Base-by-base conservation (phyloP, 2,329 filamentous ascomycete genomes). In the Colletotrichum limetticola region DNA sequence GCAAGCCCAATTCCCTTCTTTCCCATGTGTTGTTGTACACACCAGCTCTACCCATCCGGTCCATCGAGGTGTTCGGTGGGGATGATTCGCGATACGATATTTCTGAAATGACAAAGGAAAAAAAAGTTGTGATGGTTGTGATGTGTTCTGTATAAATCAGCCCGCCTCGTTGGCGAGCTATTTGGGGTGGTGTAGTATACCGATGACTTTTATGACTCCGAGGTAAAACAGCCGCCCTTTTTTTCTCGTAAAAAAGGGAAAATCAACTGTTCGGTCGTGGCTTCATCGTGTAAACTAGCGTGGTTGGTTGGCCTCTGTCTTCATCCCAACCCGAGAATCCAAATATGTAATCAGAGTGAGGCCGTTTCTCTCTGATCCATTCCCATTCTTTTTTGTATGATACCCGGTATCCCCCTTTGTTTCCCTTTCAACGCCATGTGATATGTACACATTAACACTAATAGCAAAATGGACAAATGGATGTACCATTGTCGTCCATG, bases 371-470 rank as follows among this genome's bases (percentile, higher is more conserved):
- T 69, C 68, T 53, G 53, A 59, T 69, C 59, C 66, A 49, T 58
- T 63, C 62, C 68, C 73, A 53, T 67, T 74, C 66, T 68, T 68
- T 73, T 73, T 69, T 42, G 59, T 63, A 62, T 68, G 46, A 49
- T 53, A 59, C 53, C 64, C 70, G 26, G 55, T 16, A 35, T 12
- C 22, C 57, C 59, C 28, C 46, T 5, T 26, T 56, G 42, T 63
- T 74, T 66, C 56, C 62, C 52, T 32, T 46, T 63, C 61, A 32
- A 75, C 74, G 74, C 74, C 74, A 64, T 75, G 72, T 69, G 64
- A 32, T 62, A 74, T 69, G 62, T 66, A 72, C 53, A 74, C 65
- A 75, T 66, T 72, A 72, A 74, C 65, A 75, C 58, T 70, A 74
- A 62, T 24, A 59, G 32, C 49, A 59, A 61, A 49, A 53, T 28